Base-by-base conservation (phyloP, 2,329 filamentous ascomycete genomes). In the Sporothrix curviconia region DNA sequence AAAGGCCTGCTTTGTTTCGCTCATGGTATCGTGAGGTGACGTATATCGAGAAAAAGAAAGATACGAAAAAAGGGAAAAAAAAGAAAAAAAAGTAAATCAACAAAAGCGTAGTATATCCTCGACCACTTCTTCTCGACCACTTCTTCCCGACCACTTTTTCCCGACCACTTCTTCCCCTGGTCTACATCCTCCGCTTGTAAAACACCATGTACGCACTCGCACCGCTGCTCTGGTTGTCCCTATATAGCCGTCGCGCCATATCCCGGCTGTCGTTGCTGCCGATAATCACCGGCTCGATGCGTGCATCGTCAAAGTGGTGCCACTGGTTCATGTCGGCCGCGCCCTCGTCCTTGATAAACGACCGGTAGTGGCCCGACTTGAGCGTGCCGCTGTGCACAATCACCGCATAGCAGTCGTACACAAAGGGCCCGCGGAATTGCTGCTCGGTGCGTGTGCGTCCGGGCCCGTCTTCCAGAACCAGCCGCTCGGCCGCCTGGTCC, bases 401-500 rank as follows among this genome's bases (percentile, higher is more conserved):
- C 7, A 96, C 87, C 2, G 86, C 92, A 68, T 95, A 96, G 54
- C 89, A 86, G 67, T 95, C 87, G 70, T 96, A 99, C 5, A 77
- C 74, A 66, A 88, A 90, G 0, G 88, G 86, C 1, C 71, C 72
- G 2, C 66, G 64, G 58, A 79, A 77, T 32, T 54, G 55, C 11
- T 59, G 43, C 19, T 60, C 61, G 14, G 55, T 53, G 14, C 73
- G 72, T 32, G 7, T 53, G 14, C 73, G 72, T 32, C 7, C 25
- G 1, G 49, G 34, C 9, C 65, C 70, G 58, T 76, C n/a, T n/a
- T n/a, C 74, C 7, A 65, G 69, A 53, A 76, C 73, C 59, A 70
- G 22, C 5, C 55, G 43, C 32, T 49, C 54, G 4, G 37, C 55
- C 11, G 39, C 53, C n/a, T 51, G 44, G 39, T 59, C 59, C 2